phyloP scores from a whole-genome alignment of 768 basidiomycete genomes.

The Exidia glandulosa region DNA sequence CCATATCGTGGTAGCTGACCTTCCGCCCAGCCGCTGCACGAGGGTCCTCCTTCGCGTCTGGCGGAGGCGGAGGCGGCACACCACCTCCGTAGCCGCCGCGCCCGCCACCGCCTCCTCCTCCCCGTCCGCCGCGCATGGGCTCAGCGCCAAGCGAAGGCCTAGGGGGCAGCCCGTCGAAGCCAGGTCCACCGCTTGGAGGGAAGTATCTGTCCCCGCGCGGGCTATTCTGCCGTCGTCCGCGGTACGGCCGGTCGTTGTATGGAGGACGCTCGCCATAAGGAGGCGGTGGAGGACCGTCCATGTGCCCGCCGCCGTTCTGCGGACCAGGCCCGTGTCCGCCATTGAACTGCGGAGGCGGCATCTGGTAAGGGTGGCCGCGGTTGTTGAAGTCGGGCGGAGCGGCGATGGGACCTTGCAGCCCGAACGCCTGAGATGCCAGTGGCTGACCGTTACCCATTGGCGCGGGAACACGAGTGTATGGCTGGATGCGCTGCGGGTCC shows the following conservation, averaged over 20 bases:
- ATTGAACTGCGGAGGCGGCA: neutral
- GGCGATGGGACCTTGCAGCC: slow-evolving; percentile 36
- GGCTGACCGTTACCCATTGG: slow-evolving; percentile 54
- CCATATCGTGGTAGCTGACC: slow-evolving; percentile 94
- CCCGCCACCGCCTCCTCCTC: slow-evolving; percentile 28
- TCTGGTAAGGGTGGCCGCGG: slow-evolving; percentile 16
- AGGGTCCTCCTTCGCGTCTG: slow-evolving; percentile 87
- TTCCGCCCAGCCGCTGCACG: slow-evolving; percentile 79
- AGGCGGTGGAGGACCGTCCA: slow-evolving; percentile 1
- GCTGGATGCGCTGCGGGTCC: slow-evolving; percentile 87
- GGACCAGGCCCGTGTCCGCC: neutral
- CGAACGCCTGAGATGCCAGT: slow-evolving; percentile 78
- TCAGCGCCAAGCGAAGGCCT: slow-evolving; percentile 52
- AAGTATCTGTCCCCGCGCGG: slow-evolving; percentile 1
- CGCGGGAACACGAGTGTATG: slow-evolving; percentile 69
- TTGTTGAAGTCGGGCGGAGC: slow-evolving; percentile 6
- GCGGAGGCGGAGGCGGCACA: slow-evolving; percentile 67
- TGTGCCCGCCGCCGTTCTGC: neutral
- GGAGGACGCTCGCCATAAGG: slow-evolving; percentile 2
- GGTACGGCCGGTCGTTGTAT: slow-evolving; percentile 14
- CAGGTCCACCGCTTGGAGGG: slow-evolving; percentile 14
- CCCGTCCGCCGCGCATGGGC: slow-evolving; percentile 33
- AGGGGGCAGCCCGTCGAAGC: slow-evolving; percentile 64
- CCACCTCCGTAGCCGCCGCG: slow-evolving; percentile 33
- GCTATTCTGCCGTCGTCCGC: slow-evolving; percentile 11